Evolutionary conservation across 2,329 filamentous ascomycete genomes (phyloP), one percentile per base, ranked within the genome.

Genomic region (Cladosporium sp.): DNA sequence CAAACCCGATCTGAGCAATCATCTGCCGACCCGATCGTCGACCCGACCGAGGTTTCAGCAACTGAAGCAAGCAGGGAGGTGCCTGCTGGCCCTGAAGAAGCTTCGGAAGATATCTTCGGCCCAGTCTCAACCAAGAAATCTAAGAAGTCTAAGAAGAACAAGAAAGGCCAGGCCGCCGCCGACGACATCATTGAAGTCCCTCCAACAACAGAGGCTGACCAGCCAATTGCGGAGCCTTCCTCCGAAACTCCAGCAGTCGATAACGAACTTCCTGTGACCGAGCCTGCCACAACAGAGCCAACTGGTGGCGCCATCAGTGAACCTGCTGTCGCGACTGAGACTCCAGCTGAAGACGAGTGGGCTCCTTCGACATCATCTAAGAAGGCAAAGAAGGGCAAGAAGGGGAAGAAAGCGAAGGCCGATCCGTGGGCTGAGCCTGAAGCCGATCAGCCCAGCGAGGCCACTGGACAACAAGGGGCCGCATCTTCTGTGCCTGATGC

Each of bases 381-480:
- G 56, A 65, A 66, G 43, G 53, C 37, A 13, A 64, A 61, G 56
- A 64, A 63, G 43, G 51, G 53, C 50, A 61, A 61, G 40, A 63
- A 60, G 44, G 53, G 55, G 10, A 64, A 63, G 52, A 62, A 62
- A 49, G 19, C 55, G 32, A 55, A 61, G 34, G 43, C 40, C 10
- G 44, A 56, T 19, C 18, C 40, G 32, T 53, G 38, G 54, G 49
- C 33, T 9, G 54, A 55, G 9, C 35, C 46, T 13, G 46, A 58
- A 22, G 37, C 54, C n/a, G 52, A 42, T 35, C 38, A 41, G 19
- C 31, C 31, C 16, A 10, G 22, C n/a, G 44, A 48, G 33, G 33
- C 42, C 8, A 38, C 16, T 14, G 35, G n/a, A 13, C 13, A 38
- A 14, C 35, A 10, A 3, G 9, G n/a, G 11, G 16, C n/a, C 9